Evolutionary conservation across 2,329 filamentous ascomycete genomes (phyloP), one percentile per base, ranked within the genome.

Genomic region (Myriangium duriaei): DNA sequence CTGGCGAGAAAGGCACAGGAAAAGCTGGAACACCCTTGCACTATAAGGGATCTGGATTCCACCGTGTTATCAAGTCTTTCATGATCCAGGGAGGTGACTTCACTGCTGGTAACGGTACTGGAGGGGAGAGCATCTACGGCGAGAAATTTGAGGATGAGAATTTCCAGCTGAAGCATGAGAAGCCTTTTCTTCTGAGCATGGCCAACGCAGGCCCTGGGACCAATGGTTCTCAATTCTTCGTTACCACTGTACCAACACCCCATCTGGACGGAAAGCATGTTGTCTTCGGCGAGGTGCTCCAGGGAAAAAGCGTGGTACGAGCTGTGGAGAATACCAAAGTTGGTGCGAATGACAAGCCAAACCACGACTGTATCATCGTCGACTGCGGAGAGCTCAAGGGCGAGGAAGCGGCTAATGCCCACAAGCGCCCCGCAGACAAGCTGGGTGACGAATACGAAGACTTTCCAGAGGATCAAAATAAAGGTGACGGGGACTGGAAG

Each of bases 21-120:
- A 82, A 83, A 57, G 63, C 74, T 18, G 87, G 86, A 58, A 87
- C 87, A 64, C 81, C 80, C 32, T 72, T 98, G 37, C 81, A 84
- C 68, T 98, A 85, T 75, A 95, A 95, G 70, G 73, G 84, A 50
- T 92, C 83, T 44, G 69, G 67, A 51, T 96, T 98, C 71, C 88
- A 98, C 69, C 82, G 88, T 36, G 82, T 98, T 47, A 98, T 98
- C 68, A 95, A 95, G 71, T 75, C 83, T 53, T 98, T 98, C 65
- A 96, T 98, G 88, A 91, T 95, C 55, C 82, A 95, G 67, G 87
- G 91, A 56, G 88, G 91, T 62, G 91, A 96, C 62, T 98, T 98
- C 61, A 98, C 88, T 34, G 79, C 76, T 39, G 85, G 85, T 58
- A 88, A 96, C 58, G 91, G 88, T 48, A 96, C 88, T 16, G 88